Percentiles rank a stretch among this genome's conserved stretches.
Evolutionary conservation across 1,284 basidiomycete genomes (phyloP).

Genomic region (Singerocomus inundabilis): DNA sequence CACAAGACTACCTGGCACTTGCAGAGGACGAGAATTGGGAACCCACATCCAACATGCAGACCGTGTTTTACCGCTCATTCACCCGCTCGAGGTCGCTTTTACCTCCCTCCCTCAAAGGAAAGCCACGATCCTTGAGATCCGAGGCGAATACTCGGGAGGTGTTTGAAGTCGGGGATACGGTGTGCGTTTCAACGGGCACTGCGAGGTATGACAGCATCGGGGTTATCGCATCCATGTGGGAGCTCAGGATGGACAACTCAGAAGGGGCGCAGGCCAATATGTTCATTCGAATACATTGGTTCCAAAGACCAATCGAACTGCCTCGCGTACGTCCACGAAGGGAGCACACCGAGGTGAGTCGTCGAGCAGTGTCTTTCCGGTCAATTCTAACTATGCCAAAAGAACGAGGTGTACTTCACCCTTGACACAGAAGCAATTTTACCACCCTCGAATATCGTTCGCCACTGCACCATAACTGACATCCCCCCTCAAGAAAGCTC

Average conservation of each 20-base stretch:
- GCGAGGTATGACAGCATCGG: constrained; percentile 55
- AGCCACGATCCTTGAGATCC: constrained; percentile 26
- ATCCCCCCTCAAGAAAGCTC: constrained; percentile 13
- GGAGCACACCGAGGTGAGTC: constrained; percentile 52
- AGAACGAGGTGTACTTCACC: constrained; percentile 74
- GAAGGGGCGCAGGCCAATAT: constrained; percentile 36
- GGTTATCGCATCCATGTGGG: constrained; percentile 67
- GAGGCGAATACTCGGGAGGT: constrained; percentile 23
- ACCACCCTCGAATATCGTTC: constrained; percentile 48
- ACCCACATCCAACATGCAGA: constrained; percentile 19
- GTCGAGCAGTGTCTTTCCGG: neutral
- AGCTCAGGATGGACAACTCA: constrained; percentile 36
- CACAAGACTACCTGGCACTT: constrained; percentile 35
- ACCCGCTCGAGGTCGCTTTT: constrained; percentile 19
- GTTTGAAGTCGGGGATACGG: constrained; percentile 61
- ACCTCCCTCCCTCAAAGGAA: constrained; percentile 24
- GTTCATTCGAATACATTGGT: constrained; percentile 68
- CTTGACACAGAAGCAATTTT: constrained; percentile 48
- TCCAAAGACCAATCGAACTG: constrained; percentile 60
- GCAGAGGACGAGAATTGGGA: constrained; percentile 34
- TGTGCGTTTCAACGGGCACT: constrained; percentile 57
- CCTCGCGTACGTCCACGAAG: constrained; percentile 55
- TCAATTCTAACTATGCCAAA: constrained; percentile 5
- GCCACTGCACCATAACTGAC: constrained; percentile 50
- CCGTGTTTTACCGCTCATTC: constrained; percentile 35